These are phyloP conservation scores for Mortierella alpina DNA, from an alignment of 192 early-diverging fungal species.

Conservation along the genomic window DNA sequence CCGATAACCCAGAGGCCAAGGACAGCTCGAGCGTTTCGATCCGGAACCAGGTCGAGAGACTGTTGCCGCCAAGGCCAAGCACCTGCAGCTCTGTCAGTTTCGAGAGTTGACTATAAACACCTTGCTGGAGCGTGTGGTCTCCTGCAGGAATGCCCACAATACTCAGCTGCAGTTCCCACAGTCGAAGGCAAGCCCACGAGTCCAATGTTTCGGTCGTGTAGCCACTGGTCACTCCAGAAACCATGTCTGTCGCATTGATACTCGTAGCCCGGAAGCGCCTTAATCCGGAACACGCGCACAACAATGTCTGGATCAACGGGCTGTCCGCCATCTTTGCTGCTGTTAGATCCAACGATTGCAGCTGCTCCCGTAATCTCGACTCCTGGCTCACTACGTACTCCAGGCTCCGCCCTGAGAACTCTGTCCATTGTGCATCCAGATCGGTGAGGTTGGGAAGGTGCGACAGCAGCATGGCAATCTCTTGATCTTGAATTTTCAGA, in stretches of 20 bases:
- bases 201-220: background rate
- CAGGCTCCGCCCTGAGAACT: background rate
- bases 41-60: conserved; percentile 24
- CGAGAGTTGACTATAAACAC: conserved; percentile 20
- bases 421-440: conserved; percentile 12
- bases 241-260: conserved; percentile 1
- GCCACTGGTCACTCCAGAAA: background rate
- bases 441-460: conserved; percentile 2
- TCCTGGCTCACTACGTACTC: background rate
- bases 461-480: conserved; percentile 10
- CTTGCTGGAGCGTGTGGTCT: background rate
- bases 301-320: conserved; percentile 4
- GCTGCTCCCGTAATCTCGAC: background rate
- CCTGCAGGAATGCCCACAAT: background rate
- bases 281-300: conserved; percentile 21
- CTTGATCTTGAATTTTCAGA: conserved; percentile 17
- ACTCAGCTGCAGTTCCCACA: conserved; percentile 23
- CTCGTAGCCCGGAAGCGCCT: conserved; percentile 16
- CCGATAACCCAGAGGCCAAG: conserved; percentile 6
- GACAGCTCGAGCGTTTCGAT: conserved; percentile 12
- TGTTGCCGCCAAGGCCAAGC: conserved; percentile 16
- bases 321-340: conserved; percentile 4
- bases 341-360: conserved; percentile 17
- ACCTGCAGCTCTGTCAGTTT: conserved; percentile 9
- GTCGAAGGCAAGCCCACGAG: conserved; percentile 16